A percentile compares a stretch with the other conserved stretches of the same genome.
Conservation (phyloP, 2,329 filamentous ascomycete genomes). For the Bipolaris bicolor region DNA sequence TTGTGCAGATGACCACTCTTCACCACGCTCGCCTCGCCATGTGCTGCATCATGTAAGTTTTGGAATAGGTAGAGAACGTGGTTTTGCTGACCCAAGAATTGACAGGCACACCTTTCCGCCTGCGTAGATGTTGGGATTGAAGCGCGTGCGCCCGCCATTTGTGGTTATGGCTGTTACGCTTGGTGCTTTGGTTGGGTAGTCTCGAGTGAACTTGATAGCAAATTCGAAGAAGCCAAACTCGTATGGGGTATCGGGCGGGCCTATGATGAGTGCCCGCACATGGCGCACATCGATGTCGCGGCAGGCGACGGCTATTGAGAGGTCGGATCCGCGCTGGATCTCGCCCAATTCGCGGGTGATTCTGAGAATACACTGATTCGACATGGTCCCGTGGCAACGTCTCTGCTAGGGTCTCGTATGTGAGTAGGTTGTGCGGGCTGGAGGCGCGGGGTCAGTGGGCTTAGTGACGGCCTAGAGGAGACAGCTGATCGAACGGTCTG, state of each 20-base stretch:
- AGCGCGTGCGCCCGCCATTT: slow-evolving; percentile 84
- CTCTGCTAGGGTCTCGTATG: slow-evolving; percentile 3
- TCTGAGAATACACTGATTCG: slow-evolving; percentile 85
- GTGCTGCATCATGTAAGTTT: slow-evolving; percentile 64
- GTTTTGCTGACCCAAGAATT: slow-evolving; percentile 73
- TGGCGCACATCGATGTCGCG: slow-evolving; percentile 87
- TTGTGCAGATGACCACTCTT: slow-evolving; percentile 96
- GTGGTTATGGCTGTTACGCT: slow-evolving; percentile 76
- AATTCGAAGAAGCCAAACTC: slow-evolving; percentile 99
- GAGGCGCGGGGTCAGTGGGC: slow-evolving; percentile 3
- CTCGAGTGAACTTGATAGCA: slow-evolving; percentile 75
- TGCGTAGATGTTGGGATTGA: slow-evolving; percentile 97
- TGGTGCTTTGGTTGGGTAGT: slow-evolving; percentile 77
- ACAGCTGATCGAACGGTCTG: neutral
- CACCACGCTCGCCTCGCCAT: slow-evolving; percentile 87
- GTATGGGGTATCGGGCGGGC: slow-evolving; percentile 92
- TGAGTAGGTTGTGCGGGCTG: neutral
- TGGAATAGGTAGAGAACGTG: neutral
- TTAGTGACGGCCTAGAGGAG: neutral
- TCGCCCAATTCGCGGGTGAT: slow-evolving; percentile 88
- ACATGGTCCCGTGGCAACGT: slow-evolving; percentile 57
- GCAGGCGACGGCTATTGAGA: slow-evolving; percentile 87
- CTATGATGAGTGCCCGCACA: slow-evolving; percentile 86
- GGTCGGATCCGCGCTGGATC: slow-evolving; percentile 80
- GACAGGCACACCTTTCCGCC: slow-evolving; percentile 93